Base-by-base conservation (phyloP, 371 early-diverging fungal genomes). In the Apophysomyces variabilis region DNA sequence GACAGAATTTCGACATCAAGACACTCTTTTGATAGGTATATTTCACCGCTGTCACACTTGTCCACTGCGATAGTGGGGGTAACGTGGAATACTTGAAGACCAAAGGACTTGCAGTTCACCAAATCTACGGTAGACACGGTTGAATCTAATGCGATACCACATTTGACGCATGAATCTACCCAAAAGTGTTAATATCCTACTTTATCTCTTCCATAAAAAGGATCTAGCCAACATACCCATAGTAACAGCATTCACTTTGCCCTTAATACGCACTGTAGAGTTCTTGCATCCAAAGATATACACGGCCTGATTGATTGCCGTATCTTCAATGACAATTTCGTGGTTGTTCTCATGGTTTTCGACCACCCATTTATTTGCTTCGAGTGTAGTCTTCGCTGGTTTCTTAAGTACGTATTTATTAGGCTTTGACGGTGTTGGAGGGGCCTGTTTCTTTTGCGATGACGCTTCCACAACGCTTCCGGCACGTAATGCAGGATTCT, bases 311-410 rank as follows among this genome's bases (percentile, higher is more conserved):
- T 89, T 91, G 64, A 96, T 87, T 62, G 92, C 92, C 0, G 92
- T 89, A 0, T 86, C 85, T 64, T 95, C 93, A 63, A 97, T 85
- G 26, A 92, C 81, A 12, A 96, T 81, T 26, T 91, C 80, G 39
- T 77, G 74, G 73, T 94, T 89, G 76, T 91, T 90, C 69, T 91
- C 90, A 62, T 88, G 89, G 77, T 93, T 90, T 74, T 95, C 94
- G 21, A 98, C 88, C 26, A 89, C 85, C 99, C 99, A 98, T 80
- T 96, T 96, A 81, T 90, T 91, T 62, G 95, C 95, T 65, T 94
- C 92, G 57, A 98, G 80, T 32, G 83, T 88, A 59, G 92, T 80
- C 75, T 88, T 92, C 46, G 97, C 90, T 13, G 95, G 93, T 58
- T 88, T 89, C 71, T 92, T 89, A 50, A 88, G 75, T 1, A 87